Conservation (phyloP, 2,329 filamentous ascomycete species). For the Ploettnerulaceae sp. region DNA sequence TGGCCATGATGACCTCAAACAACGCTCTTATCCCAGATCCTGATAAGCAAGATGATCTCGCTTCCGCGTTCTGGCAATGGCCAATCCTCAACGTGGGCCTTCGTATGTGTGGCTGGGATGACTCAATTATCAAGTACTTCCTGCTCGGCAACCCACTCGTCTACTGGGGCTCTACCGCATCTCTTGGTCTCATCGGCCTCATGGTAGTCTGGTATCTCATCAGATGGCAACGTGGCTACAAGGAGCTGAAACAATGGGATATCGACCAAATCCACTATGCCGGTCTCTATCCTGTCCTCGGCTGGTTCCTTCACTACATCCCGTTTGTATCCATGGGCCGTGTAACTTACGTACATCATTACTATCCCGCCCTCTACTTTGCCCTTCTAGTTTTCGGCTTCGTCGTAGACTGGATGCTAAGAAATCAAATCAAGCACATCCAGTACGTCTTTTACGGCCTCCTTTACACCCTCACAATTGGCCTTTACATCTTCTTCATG, state of each 20-base stretch:
- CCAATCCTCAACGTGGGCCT: constrained; percentile 91
- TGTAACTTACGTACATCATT: constrained; percentile 98
- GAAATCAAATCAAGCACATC: constrained; percentile 57
- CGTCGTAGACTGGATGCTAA: constrained; percentile 76
- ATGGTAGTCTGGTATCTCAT: constrained; percentile 80
- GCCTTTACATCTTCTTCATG: constrained; percentile 84
- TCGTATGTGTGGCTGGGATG: constrained; percentile 98
- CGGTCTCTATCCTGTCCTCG: constrained; percentile 83
- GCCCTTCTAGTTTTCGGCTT: constrained; percentile 89
- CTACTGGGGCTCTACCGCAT: constrained; percentile 89
- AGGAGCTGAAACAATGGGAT: constrained; percentile 71
- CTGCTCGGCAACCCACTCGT: constrained; percentile 93
- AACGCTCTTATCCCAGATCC: constrained; percentile 96
- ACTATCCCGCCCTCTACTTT: constrained; percentile 97
- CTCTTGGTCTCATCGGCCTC: constrained; percentile 66
- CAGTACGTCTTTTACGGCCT: constrained; percentile 66
- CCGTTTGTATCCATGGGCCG: constrained; percentile 97
- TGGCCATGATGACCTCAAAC: constrained; percentile 99
- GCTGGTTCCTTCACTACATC: constrained; percentile 94
- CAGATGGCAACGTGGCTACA: constrained; percentile 93
- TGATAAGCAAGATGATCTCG: constrained; percentile 97
- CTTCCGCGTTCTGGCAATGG: constrained; percentile 98
- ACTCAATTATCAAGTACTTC: constrained; percentile 95
- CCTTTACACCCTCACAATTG: constrained; percentile 70
- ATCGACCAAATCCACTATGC: constrained; percentile 95